Conservation (phyloP, 495 filamentous ascomycete species). For the Aspergillus nanangensis region DNA sequence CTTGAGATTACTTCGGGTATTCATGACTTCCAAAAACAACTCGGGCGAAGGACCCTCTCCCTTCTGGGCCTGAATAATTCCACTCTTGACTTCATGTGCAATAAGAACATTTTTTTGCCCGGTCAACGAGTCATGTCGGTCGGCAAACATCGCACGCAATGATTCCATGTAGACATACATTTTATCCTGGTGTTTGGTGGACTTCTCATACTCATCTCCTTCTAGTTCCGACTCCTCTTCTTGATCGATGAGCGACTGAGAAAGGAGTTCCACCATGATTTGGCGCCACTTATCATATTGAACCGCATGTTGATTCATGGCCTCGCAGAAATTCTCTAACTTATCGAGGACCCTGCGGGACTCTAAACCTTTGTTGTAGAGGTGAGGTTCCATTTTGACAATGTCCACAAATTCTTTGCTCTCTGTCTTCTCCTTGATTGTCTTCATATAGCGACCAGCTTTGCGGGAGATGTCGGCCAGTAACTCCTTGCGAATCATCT, state of each 20-base stretch:
- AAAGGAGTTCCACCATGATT: conserved; percentile 62
- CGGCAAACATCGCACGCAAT: conserved; percentile 68
- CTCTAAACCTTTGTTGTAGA: conserved; percentile 57
- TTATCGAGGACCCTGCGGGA: conserved; percentile 51
- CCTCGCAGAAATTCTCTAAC: conserved; percentile 47
- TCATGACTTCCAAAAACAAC: conserved; percentile 59
- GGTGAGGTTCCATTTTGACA: conserved; percentile 50
- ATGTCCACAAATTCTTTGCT: conserved; percentile 58
- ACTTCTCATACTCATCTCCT: conserved; percentile 84
- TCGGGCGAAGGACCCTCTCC: conserved; percentile 69
- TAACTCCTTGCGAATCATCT: conserved; percentile 71
- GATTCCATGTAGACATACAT: conserved; percentile 80
- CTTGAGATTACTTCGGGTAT: conserved; percentile 50
- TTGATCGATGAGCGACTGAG: conserved; percentile 75
- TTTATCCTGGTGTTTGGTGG: conserved; percentile 79
- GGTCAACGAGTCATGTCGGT: conserved; percentile 70
- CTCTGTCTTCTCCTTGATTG: conserved; percentile 36
- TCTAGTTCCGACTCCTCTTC: conserved; percentile 66
- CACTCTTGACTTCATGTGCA: conserved; percentile 64
- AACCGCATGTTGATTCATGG: conserved; percentile 65
- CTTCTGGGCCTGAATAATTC: conserved; percentile 52
- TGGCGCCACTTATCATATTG: conserved; percentile 70
- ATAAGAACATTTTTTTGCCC: conserved; percentile 75
- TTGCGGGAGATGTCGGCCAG: conserved; percentile 51
- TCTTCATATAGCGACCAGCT: conserved; percentile 39